Base-by-base conservation (phyloP, 306 rosid species). In the Prosopis cineraria region DNA sequence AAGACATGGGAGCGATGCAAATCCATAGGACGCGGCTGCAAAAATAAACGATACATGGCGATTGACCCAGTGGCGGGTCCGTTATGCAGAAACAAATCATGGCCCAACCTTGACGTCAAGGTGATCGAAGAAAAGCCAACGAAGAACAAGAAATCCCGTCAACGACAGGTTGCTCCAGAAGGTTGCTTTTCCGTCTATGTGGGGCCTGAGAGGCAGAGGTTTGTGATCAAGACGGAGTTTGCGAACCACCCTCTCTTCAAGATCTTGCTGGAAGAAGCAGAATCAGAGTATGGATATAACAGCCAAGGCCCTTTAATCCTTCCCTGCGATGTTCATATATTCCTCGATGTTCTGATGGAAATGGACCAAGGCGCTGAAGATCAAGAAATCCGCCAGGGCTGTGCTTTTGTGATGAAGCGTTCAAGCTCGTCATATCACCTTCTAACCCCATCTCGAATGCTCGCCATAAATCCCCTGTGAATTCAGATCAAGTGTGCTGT, bases 121-220 rank as follows among this genome's bases (percentile, higher is more conserved):
- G 1, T 0, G 11, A 2, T 10, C 17, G 77, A 37, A 39, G 76
- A 70, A 40, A 60, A 85, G 43, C 62, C 45, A 0, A 12, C 14
- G 9, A 19, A 14, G 5, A 59, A 34, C n/a, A 78, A 64, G 20
- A 43, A 58, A 58, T 13, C 34, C 0, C 36, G 37, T 8, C 69
- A n/a, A n/a, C n/a, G n/a, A n/a, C n/a, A 79, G 58, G 85, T 81
- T 20, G 85, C 90, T 2, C 92, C 93, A 0, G 82, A 90, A 45
- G 98, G 98, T 10, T 91, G 94, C 76, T 94, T 94, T 83, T 82
- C 94, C 1, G 97, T 94, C 7, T 94, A 91, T 11, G 98, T 94
- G 3, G 98, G 98, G 20, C 81, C 92, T 0, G 79, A 91, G 25
- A 90, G 77, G 82, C 91, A 88, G 25, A 87, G 89, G 78, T 94